Base-by-base conservation (phyloP, 306 rosid genomes). In the Bauhinia variegata region DNA sequence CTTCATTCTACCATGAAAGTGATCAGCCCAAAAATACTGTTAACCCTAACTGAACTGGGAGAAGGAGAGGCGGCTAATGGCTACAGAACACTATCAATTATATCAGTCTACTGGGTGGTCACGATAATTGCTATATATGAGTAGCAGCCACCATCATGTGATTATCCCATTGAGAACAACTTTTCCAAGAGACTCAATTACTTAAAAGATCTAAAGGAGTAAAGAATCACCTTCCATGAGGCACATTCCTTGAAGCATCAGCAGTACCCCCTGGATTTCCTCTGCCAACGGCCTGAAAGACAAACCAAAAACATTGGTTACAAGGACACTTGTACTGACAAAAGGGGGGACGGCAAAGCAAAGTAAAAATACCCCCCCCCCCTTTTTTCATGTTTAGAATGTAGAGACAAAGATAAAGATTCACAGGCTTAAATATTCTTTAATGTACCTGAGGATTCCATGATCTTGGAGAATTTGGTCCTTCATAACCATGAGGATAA, bases 391-490 rank as follows among this genome's bases (percentile, higher is more conserved):
- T 34, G 63, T 28, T 33, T 10, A 38, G 70, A 66, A 15, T 7
- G 44, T 5, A 36, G 41, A 36, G 5, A 34, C 17, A 72, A 36
- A 34, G 64, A 15, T 7, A 60, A 63, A 46, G 30, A 63, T 16
- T 34, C 30, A 9, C 23, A 32, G 18, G 16, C 50, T 74, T 52
- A 60, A 74, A 76, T 44, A 37, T 38, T 61, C 60, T 48, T 36
- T 44, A 47, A 68, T 85, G 64, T 23, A 86, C 90, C 88, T 72
- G 82, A 55, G 86, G 76, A 74, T 81, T 77, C 96, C 97, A 86
- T 3, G 82, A 72, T 78, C 92, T 86, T 58, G 96, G 96, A 74
- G 96, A 91, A 63, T 81, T 73, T 17, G 90, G 79, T 58, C 80
- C 79, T 67, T 88, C 96, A 62, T 80, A 86, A 47, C 92, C 87